phyloP scores from a whole-genome alignment of 345 rosid genomes.

The Gossypium mustelinum region DNA sequence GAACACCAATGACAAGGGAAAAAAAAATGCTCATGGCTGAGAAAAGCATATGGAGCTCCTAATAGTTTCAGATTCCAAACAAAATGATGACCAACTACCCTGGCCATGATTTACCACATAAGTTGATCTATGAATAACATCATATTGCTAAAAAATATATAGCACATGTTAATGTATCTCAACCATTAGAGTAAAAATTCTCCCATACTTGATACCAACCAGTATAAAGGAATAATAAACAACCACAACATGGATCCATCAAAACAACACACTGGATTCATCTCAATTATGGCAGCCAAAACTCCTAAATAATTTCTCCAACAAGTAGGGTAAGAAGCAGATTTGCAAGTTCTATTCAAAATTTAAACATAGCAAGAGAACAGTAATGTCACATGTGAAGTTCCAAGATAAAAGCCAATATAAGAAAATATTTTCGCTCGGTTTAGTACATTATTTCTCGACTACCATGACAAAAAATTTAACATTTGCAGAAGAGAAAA shows the following conservation, averaged over 20 bases:
- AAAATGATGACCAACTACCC: not conserved
- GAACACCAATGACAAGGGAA: too few relatives aligned
- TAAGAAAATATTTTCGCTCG: too few relatives aligned
- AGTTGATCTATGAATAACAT: too few relatives aligned
- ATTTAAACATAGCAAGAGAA: not conserved
- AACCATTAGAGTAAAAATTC: too few relatives aligned
- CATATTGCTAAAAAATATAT: too few relatives aligned
- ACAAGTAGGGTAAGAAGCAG: not conserved
- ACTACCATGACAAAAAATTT: not conserved
- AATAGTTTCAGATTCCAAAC: not conserved
- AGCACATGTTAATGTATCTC: too few relatives aligned
- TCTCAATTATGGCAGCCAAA: not conserved
- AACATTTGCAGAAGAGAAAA: not conserved
- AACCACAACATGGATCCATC: not conserved
- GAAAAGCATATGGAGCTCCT: not conserved
- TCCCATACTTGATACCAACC: too few relatives aligned
- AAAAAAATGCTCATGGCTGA: not conserved
- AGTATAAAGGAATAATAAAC: not conserved
- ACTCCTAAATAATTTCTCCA: too few relatives aligned
- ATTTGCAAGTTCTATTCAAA: not conserved
- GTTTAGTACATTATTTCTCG: not conserved
- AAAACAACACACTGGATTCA: not conserved
- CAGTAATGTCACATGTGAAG: not conserved
- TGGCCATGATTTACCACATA: not conserved
- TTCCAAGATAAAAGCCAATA: not conserved